Percentiles rank a stretch among this genome's conserved stretches.
Conservation (phyloP, 2,329 filamentous ascomycete genomes). For the Aschersonia sp. region DNA sequence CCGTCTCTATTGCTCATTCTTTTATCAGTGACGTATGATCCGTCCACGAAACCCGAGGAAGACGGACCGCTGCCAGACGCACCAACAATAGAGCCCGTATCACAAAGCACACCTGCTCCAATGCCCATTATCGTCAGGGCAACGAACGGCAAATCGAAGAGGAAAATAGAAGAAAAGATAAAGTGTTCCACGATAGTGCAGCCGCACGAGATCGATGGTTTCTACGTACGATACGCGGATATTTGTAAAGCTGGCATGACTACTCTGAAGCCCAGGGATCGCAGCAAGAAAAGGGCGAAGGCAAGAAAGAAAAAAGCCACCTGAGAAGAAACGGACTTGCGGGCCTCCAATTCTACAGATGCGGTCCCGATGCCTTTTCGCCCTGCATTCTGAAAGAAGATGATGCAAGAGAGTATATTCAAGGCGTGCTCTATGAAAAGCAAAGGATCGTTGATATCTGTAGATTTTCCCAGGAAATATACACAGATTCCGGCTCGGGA, state of each 20-base stretch:
- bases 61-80: no score
- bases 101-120: constrained; percentile 19
- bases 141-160: constrained; percentile 60
- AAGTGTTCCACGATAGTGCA: constrained; percentile 77
- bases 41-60: no score
- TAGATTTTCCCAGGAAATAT: no score
- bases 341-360: no score
- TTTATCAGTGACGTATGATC: constrained; percentile 5
- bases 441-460: no score
- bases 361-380: no score
- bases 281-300: constrained; percentile 72
- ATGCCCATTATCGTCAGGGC: constrained; percentile 70
- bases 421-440: no score
- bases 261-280: constrained; percentile 81
- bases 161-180: constrained; percentile 40
- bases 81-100: no score
- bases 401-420: no score
- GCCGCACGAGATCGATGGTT: constrained; percentile 59
- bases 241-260: constrained; percentile 82
- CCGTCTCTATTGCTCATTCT: not conserved
- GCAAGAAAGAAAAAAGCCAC: constrained; percentile 54
- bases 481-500: no score
- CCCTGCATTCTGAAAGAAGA: no score
- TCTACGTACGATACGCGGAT: constrained; percentile 78
- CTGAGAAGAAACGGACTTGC: constrained; percentile 18